A percentile compares a stretch with the other conserved stretches of the same genome.
Conservation (phyloP, 208 protist species). For the Endotrypanum monterogeii region DNA sequence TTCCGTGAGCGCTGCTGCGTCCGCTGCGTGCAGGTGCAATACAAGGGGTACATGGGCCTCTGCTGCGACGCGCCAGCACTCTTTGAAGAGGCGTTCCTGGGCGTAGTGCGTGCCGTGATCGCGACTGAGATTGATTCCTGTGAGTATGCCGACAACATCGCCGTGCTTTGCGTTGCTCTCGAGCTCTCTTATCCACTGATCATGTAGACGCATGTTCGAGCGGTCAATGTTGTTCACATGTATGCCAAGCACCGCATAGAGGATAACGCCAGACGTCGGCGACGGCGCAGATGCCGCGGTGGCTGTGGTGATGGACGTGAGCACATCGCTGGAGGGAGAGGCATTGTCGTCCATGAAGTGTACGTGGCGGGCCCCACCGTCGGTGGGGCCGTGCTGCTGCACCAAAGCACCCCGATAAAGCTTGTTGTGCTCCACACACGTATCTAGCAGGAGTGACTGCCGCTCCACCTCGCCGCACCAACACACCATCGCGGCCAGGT, state of each 20-base stretch:
- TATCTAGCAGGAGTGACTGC: conserved; percentile 61
- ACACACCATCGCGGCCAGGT: conserved; percentile 51
- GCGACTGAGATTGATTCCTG: conserved; percentile 65
- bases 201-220: conserved; percentile 62
- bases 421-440: conserved; percentile 62
- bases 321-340: conserved; percentile 8
- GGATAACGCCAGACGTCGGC: conserved; percentile 15
- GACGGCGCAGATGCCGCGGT: not conserved
- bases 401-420: conserved; percentile 14
- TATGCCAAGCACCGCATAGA: conserved; percentile 73
- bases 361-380: conserved; percentile 13
- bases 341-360: conserved; percentile 25
- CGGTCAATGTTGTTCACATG: conserved; percentile 85
- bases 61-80: conserved; percentile 54
- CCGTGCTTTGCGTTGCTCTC: conserved; percentile 38
- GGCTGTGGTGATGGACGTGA: conserved; percentile 2
- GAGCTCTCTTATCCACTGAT: conserved; percentile 71
- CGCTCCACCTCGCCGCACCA: conserved; percentile 77
- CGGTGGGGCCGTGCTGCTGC: conserved; percentile 4
- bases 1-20: conserved; percentile 19
- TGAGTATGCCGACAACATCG: conserved; percentile 69
- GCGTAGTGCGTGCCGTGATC: conserved; percentile 72
- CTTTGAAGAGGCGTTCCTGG: conserved; percentile 64
- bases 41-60: conserved; percentile 56
- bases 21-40: conserved; percentile 51